These are phyloP conservation scores for Lithohypha guttulata DNA, from an alignment of 2,329 filamentous ascomycete species.

Conservation along the genomic window DNA sequence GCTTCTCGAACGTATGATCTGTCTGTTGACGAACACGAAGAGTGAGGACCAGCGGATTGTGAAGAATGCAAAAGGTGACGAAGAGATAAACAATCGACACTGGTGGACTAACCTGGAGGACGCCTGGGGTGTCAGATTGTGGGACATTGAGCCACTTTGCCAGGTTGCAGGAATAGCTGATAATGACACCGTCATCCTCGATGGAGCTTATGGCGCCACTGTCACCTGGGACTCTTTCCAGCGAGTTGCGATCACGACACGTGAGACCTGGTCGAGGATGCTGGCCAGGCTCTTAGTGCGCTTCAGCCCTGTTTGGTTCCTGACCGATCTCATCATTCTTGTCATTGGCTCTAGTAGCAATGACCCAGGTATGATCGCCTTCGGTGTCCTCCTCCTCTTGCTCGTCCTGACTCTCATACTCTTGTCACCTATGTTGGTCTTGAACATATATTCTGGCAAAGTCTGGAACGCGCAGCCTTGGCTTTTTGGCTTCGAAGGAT, in stretches of 20 bases:
- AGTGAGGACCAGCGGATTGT: conserved; percentile 31
- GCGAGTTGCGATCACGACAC: conserved; percentile 24
- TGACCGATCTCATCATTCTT: conserved; percentile 9
- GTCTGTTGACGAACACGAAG: conserved; percentile 34
- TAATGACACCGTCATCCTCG: conserved; percentile 36
- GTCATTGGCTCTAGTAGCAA: not conserved
- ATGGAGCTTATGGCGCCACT: conserved; percentile 32
- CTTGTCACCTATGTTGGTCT: conserved; percentile 27
- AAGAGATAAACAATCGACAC: conserved; percentile 15
- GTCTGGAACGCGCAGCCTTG: conserved; percentile 33
- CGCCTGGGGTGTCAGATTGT: conserved; percentile 32
- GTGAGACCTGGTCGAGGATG: conserved; percentile 23
- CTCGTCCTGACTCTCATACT: conserved; percentile 20
- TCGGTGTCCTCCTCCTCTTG: conserved; percentile 15
- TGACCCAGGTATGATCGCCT: not conserved
- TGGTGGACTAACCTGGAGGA: conserved; percentile 24
- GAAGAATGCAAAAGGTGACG: not conserved
- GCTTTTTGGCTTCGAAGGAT: conserved; percentile 36
- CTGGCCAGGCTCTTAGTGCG: conserved; percentile 17
- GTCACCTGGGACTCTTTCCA: conserved; percentile 36
- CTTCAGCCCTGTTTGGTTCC: conserved; percentile 17
- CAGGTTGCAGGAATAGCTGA: conserved; percentile 33
- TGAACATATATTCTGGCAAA: conserved; percentile 31
- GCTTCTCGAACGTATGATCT: conserved; percentile 38
- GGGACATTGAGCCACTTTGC: conserved; percentile 35